These are phyloP conservation scores for Biscogniauxia sp. DNA, from an alignment of 2,329 filamentous ascomycete genomes.

Conservation along the genomic window DNA sequence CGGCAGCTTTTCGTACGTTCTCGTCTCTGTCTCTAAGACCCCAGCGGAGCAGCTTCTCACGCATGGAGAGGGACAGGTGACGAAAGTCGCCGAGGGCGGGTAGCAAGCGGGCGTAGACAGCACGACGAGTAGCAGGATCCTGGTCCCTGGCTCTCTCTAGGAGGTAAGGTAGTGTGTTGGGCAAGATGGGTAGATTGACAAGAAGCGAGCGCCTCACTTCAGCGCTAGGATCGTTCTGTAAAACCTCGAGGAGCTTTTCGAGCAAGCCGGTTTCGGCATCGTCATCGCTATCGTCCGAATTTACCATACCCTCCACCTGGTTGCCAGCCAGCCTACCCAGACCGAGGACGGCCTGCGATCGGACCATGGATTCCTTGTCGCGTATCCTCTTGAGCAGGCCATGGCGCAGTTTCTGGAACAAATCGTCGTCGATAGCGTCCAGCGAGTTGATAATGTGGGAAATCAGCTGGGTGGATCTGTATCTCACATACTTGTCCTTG, in stretches of 20 bases:
- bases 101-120: slow-evolving; percentile 82
- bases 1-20: slow-evolving; percentile 87
- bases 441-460: slow-evolving; percentile 91
- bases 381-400: slow-evolving; percentile 81
- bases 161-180: slow-evolving; percentile 78
- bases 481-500: slow-evolving; percentile 92
- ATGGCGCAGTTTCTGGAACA: slow-evolving; percentile 79
- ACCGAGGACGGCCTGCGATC: slow-evolving; percentile 87
- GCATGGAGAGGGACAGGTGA: slow-evolving; percentile 86
- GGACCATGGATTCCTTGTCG: slow-evolving; percentile 91
- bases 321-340: slow-evolving; percentile 82
- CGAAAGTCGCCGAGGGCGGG: slow-evolving; percentile 92
- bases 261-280: slow-evolving; percentile 69
- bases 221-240: slow-evolving; percentile 91
- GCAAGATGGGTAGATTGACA: slow-evolving; percentile 83
- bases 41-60: slow-evolving; percentile 94
- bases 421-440: slow-evolving; percentile 85
- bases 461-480: slow-evolving; percentile 83
- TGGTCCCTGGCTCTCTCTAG: slow-evolving; percentile 88
- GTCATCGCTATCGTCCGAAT: slow-evolving; percentile 69
- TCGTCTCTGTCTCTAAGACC: slow-evolving; percentile 92
- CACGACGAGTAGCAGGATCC: slow-evolving; percentile 78
- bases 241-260: slow-evolving; percentile 78
- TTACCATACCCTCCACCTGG: slow-evolving; percentile 66
- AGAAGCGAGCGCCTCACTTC: slow-evolving; percentile 88